A percentile compares a stretch with the other conserved stretches of the same genome.
Evolutionary conservation across 768 basidiomycete species (phyloP).

Genomic region (Galerina marginata): DNA sequence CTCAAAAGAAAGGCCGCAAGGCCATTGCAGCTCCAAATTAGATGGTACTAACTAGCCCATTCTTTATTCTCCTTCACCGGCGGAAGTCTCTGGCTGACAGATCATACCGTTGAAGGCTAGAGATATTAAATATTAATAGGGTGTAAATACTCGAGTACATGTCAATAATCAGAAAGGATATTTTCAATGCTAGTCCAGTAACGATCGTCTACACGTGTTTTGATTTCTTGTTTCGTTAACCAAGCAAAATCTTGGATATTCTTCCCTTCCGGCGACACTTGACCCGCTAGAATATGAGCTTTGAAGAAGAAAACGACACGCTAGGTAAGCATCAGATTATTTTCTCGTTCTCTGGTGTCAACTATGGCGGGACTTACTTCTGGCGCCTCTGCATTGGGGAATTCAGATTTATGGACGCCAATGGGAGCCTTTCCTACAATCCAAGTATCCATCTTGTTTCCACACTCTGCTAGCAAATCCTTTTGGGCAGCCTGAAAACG

Average conservation of each 20-base stretch:
- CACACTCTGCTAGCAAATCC: constrained; percentile 73
- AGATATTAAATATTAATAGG: constrained; percentile 20
- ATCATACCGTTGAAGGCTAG: neutral
- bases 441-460: constrained; percentile 90
- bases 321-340: constrained; percentile 40
- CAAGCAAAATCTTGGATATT: constrained; percentile 82
- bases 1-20: constrained; percentile 69
- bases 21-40: constrained; percentile 55
- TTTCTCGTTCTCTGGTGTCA: neutral
- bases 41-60: constrained; percentile 2
- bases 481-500: constrained; percentile 70
- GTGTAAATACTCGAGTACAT: constrained; percentile 21
- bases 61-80: neutral
- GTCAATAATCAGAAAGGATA: constrained; percentile 74
- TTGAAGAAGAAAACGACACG: constrained; percentile 89
- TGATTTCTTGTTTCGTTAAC: constrained; percentile 92
- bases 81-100: neutral
- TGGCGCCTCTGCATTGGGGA: constrained; percentile 31
- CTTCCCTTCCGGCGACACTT: constrained; percentile 64
- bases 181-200: constrained; percentile 85
- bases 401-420: constrained; percentile 67
- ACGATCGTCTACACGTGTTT: constrained; percentile 62
- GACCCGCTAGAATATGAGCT: constrained; percentile 90
- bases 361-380: constrained; percentile 37
- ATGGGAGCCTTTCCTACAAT: constrained; percentile 90